Conservation (phyloP, 176 grass and related monocot genomes). For the Musa itinerans region DNA sequence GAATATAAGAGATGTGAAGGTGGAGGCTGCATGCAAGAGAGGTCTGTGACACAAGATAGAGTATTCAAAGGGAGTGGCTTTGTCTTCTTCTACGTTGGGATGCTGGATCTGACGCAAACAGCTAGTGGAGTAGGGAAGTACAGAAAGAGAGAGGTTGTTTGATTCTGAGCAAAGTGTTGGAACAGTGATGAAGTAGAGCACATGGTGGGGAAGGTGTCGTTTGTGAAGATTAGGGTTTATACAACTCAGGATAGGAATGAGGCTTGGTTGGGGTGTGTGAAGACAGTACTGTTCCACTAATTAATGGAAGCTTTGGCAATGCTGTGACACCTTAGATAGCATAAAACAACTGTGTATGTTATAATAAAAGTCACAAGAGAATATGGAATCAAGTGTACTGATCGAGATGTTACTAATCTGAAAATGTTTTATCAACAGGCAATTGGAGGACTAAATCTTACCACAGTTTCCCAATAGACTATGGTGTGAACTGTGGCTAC, state of each 20-base stretch:
- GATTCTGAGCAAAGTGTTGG: not conserved
- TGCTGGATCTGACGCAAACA: not conserved
- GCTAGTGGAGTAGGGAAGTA: conserved; percentile 5
- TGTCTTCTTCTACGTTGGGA: not conserved
- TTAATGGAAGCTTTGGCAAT: not conserved
- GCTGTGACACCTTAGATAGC: no score
- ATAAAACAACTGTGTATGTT: not conserved
- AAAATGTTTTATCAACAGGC: not conserved
- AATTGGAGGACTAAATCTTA: not conserved
- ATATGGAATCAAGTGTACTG: not conserved
- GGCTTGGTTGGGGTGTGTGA: not conserved
- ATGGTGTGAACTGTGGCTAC: no score
- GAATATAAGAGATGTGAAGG: no score
- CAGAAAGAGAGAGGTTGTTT: not conserved
- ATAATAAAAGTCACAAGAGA: not conserved
- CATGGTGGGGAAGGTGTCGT: conserved; percentile 1
- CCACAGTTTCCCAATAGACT: no score
- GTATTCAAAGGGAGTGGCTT: not conserved
- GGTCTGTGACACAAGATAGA: not conserved
- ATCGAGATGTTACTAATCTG: not conserved
- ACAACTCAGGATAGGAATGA: not conserved
- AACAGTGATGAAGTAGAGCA: not conserved
- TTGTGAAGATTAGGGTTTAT: not conserved
- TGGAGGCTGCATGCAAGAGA: not conserved
- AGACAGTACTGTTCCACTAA: not conserved